A percentile compares a stretch with the other conserved stretches of the same genome.
phyloP scores from a whole-genome alignment of 2,329 filamentous ascomycete species.

The Colletotrichum sidae region DNA sequence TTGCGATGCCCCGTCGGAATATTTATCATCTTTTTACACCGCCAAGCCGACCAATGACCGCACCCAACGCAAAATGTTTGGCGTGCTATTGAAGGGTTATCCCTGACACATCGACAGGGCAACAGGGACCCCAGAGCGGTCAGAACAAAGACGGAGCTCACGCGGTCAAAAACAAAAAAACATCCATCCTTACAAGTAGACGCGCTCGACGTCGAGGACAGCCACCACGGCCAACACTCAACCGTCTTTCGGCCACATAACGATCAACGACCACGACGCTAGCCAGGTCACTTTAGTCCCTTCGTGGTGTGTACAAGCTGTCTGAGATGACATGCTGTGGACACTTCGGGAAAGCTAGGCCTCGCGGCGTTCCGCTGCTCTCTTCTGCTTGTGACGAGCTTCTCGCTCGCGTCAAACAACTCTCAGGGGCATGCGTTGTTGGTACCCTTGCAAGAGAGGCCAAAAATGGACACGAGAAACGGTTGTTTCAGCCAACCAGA shows the following conservation, averaged over 20 bases:
- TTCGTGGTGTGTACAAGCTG: slow-evolving; percentile 23
- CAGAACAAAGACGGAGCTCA: too few relatives aligned
- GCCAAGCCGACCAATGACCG: slow-evolving; percentile 22
- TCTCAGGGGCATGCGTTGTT: slow-evolving; percentile 25
- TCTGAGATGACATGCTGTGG: slow-evolving; percentile 28
- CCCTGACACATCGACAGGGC: slow-evolving; percentile 27
- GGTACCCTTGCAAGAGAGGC: slow-evolving; percentile 23
- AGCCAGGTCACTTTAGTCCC: slow-evolving; percentile 10
- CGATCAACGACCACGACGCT: slow-evolving; percentile 14
- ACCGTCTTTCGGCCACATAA: not conserved
- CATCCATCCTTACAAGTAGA: slow-evolving; percentile 13
- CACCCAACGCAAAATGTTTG: slow-evolving; percentile 23
- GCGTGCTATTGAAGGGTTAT: slow-evolving; percentile 17
- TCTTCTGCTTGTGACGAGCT: slow-evolving; percentile 22
- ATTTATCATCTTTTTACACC: slow-evolving; percentile 29
- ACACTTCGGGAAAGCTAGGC: slow-evolving; percentile 16
- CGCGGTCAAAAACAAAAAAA: slow-evolving; percentile 30
- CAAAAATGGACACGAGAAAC: slow-evolving; percentile 40
- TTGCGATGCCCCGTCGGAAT: slow-evolving; percentile 23
- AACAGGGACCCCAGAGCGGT: slow-evolving; percentile 5
- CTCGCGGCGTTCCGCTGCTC: too few relatives aligned
- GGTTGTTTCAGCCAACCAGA: slow-evolving; percentile 39
- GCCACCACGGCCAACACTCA: slow-evolving; percentile 16
- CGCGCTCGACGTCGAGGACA: slow-evolving; percentile 16
- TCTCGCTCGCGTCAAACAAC: slow-evolving; percentile 15